phyloP scores from a whole-genome alignment of 805 yeast species.

The Candida boidinii region DNA sequence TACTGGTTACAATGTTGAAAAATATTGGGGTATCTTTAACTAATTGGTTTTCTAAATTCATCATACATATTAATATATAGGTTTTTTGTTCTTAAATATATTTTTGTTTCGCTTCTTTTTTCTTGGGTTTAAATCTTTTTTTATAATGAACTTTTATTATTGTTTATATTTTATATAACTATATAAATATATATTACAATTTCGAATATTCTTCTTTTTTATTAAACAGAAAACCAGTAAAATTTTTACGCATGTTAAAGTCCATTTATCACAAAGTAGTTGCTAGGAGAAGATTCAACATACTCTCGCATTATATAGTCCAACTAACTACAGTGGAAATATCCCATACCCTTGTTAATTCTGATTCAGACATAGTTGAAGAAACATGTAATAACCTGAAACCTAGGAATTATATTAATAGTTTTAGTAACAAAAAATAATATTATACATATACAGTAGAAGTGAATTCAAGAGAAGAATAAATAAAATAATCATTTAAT shows the following conservation, averaged over 20 bases:
- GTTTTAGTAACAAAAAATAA: not conserved
- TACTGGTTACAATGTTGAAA: conserved; percentile 51
- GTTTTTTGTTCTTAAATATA: not conserved
- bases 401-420: not conserved
- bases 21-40: conserved; percentile 46
- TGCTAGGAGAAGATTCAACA: no score
- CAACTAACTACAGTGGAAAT: no score
- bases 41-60: no score
- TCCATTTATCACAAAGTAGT: no score
- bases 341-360: no score
- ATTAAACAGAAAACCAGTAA: no score
- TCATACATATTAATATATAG: not conserved
- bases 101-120: not conserved
- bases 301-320: no score
- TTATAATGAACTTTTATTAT: not conserved
- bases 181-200: not conserved
- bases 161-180: not conserved
- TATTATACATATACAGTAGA: conserved; percentile 2
- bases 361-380: no score
- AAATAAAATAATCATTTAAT: no score
- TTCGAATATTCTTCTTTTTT: no score
- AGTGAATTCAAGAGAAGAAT: conserved; percentile 9
- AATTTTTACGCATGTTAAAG: no score
- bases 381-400: no score
- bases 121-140: not conserved